A percentile compares a stretch with the other conserved stretches of the same genome.
Evolutionary conservation across 768 basidiomycete genomes (phyloP).

Genomic region (Suillus hirtellus): DNA sequence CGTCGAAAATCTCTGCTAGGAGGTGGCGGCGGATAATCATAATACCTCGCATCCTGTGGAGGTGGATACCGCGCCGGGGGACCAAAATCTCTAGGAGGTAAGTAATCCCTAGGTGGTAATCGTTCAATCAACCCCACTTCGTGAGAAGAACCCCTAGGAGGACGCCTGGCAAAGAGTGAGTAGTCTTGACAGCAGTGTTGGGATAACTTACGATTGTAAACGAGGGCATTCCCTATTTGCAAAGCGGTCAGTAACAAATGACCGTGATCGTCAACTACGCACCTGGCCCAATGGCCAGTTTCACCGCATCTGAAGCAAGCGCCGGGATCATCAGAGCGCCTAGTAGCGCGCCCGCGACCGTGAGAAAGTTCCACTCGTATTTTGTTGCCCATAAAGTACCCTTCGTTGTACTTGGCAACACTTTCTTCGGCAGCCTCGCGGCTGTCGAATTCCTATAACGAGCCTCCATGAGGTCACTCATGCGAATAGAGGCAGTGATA

Average conservation of each 20-base stretch:
- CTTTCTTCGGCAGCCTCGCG: constrained; percentile 84
- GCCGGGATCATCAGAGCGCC: constrained; percentile 82
- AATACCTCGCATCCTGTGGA: constrained; percentile 58
- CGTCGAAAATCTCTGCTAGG: constrained; percentile 59
- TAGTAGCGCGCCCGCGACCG: constrained; percentile 79
- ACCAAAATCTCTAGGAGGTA: constrained; percentile 38
- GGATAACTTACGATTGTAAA: constrained; percentile 47
- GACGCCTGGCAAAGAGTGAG: constrained; percentile 31
- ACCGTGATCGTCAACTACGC: constrained; percentile 21
- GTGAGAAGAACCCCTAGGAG: constrained; percentile 40
- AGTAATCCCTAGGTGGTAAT: constrained; percentile 53
- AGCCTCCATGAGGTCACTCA: constrained; percentile 12
- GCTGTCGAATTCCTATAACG: constrained; percentile 74
- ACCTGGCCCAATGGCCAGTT: constrained; percentile 90
- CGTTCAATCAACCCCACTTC: constrained; percentile 61
- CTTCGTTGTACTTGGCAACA: constrained; percentile 86
- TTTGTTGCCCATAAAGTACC: constrained; percentile 90
- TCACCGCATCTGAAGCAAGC: constrained; percentile 88
- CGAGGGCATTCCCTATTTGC: constrained; percentile 70
- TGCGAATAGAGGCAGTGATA: not conserved
- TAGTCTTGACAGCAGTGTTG: not conserved
- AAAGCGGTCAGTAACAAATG: constrained; percentile 10
- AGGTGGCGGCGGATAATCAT: constrained; percentile 46
- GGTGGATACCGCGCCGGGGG: constrained; percentile 44
- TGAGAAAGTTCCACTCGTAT: constrained; percentile 86